phyloP scores from a whole-genome alignment of 2,329 filamentous ascomycete species.

The Pseudohalonectria lignicola region DNA sequence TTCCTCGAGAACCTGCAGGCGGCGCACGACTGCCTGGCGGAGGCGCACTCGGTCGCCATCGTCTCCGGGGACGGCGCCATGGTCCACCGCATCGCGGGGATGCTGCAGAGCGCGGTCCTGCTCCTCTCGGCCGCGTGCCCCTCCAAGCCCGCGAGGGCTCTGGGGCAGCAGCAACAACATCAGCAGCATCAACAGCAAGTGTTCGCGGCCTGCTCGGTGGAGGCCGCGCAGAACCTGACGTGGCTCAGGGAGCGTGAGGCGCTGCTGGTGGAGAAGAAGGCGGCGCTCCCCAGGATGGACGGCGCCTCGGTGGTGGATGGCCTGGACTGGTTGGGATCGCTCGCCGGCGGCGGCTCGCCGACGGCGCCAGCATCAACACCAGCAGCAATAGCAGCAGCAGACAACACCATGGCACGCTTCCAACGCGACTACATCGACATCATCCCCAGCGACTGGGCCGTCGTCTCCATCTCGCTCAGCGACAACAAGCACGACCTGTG shows the following conservation, averaged over 20 bases:
- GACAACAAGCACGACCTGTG: slow-evolving; percentile 76
- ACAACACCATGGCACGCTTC: slow-evolving; percentile 47
- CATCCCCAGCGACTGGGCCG: slow-evolving; percentile 72
- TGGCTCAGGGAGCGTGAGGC: slow-evolving; percentile 54
- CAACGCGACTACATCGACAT: slow-evolving; percentile 76
- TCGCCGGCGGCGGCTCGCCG: slow-evolving; percentile 18
- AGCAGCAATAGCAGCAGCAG: not conserved
- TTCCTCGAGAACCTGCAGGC: slow-evolving; percentile 51
- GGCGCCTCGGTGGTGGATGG: too few relatives aligned
- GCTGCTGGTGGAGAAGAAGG: slow-evolving; percentile 34
- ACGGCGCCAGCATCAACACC: too few relatives aligned
- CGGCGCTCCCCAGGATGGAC: slow-evolving; percentile 20
- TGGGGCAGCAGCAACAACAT: slow-evolving; percentile 39
- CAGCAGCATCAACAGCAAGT: too few relatives aligned
- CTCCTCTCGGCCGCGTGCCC: slow-evolving; percentile 51
- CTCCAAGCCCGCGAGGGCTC: slow-evolving; percentile 26
- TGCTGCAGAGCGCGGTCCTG: slow-evolving; percentile 55
- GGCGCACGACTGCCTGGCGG: slow-evolving; percentile 54
- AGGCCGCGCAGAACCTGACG: slow-evolving; percentile 59
- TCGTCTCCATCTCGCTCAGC: slow-evolving; percentile 75
- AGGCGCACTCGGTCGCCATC: slow-evolving; percentile 48
- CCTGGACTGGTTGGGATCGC: not conserved
- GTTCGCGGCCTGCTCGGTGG: slow-evolving; percentile 52
- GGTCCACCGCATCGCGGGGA: slow-evolving; percentile 51
- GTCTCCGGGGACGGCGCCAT: slow-evolving; percentile 44